Base-by-base conservation (phyloP, 2,329 filamentous ascomycete species). In the Fusarium siculi region DNA sequence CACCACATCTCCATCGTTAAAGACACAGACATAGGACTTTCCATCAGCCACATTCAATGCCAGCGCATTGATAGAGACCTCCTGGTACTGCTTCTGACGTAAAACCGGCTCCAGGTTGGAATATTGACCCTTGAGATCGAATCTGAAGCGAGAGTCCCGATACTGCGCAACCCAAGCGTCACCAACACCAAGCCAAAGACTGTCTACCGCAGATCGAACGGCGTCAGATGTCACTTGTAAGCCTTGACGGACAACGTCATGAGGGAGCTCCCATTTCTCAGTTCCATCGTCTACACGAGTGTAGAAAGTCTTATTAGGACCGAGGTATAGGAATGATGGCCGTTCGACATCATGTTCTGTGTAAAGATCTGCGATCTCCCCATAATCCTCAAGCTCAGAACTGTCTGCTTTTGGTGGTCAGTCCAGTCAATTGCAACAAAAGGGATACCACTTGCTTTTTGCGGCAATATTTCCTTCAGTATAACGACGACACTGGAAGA, bases 111-210 rank as follows among this genome's bases (percentile, higher is more conserved):
- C 43, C 23, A 77, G 25, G 7, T 28, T 32, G 5, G 28, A 21
- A 30, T 77, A 77, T 25, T 61, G 63, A 2, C 66, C 74, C 16
- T 63, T 46, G 40, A 77, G 72, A 14, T 76, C 64, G 21, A 74
- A 69, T 11, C 58, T 58, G 37, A 70, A 72, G 40, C 34, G 59
- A 11, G 54, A 57, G 53, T 75, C 70, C 32, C 68, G 61, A n/a
- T 76, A 76, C 54, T 77, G 75, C 6, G 64, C 74, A 18, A 77
- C 74, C 60, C 74, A 77, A n/a, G 75, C 54, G 23, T 53, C 63
- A 7, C 52, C 50, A n/a, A 46, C 36, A 21, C 75, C 75, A 14
- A 77, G 72, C 75, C 75, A 77, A n/a, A 77, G 65, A 7, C 65
- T 47, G 18, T 66, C 52, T 5, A 63, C 60, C 12, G 52, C 64